Percentiles rank a stretch among this genome's conserved stretches.
Evolutionary conservation across 2,329 filamentous ascomycete genomes (phyloP).

Genomic region (Talaromyces sp.): DNA sequence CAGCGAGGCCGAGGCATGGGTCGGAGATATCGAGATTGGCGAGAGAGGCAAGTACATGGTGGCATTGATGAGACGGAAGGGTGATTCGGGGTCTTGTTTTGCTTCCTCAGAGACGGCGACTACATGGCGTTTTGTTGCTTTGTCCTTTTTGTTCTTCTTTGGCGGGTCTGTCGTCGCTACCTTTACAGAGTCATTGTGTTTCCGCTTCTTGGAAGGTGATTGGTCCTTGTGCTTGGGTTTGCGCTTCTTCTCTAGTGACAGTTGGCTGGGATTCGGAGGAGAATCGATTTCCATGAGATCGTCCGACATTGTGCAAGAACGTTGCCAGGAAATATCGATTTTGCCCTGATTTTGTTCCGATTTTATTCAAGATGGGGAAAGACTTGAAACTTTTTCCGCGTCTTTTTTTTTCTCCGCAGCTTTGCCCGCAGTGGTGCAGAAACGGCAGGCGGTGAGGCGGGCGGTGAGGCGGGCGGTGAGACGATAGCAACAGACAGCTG

Average conservation of each 20-base stretch:
- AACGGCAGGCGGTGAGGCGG: slow-evolving; percentile 21
- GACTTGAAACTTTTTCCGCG: background rate
- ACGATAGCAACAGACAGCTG: too few relatives aligned
- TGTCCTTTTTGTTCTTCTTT: background rate
- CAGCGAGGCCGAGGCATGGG: slow-evolving; percentile 50
- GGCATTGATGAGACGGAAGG: slow-evolving; percentile 72
- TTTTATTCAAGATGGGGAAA: background rate
- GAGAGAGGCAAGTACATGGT: slow-evolving; percentile 64
- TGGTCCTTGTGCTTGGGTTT: slow-evolving; percentile 43
- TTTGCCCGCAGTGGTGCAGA: background rate
- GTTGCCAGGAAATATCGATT: background rate
- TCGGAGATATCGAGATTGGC: slow-evolving; percentile 48
- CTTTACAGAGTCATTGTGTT: slow-evolving; percentile 15
- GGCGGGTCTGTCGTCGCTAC: background rate
- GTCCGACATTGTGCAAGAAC: slow-evolving; percentile 25
- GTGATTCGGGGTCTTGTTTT: slow-evolving; percentile 45
- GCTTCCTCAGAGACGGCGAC: slow-evolving; percentile 12
- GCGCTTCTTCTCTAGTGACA: slow-evolving; percentile 32
- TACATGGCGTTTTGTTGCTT: slow-evolving; percentile 14
- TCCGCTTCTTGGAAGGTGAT: slow-evolving; percentile 37
- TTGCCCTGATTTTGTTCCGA: background rate
- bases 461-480: too few relatives aligned
- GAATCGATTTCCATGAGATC: slow-evolving; percentile 37
- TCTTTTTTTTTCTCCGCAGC: slow-evolving; percentile 17
- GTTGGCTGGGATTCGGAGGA: slow-evolving; percentile 1